phyloP scores from a whole-genome alignment of 2,329 filamentous ascomycete species.

The Basipetospora sp. region DNA sequence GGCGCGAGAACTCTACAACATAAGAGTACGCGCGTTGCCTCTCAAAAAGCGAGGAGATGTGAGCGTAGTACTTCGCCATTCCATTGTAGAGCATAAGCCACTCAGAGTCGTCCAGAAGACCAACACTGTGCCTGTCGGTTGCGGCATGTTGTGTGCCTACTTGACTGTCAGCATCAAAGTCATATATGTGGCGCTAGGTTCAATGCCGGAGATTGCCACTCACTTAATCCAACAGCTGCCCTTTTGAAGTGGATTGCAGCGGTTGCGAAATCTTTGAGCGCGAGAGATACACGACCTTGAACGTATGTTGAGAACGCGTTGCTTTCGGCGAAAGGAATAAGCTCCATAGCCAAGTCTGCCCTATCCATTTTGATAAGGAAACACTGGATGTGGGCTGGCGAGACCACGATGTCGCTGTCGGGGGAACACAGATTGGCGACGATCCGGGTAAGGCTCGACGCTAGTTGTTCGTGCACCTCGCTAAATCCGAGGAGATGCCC shows the following conservation, averaged over 20 bases:
- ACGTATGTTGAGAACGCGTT: constrained; percentile 62
- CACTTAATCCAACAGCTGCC: constrained; percentile 70
- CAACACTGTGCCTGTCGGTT: constrained; percentile 40
- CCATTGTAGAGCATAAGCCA: constrained; percentile 56
- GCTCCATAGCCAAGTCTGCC: constrained; percentile 43
- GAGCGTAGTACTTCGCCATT: constrained; percentile 69
- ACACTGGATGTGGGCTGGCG: constrained; percentile 46
- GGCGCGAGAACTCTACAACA: constrained; percentile 67
- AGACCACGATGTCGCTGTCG: constrained; percentile 52
- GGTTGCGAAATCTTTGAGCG: constrained; percentile 55
- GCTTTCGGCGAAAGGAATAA: constrained; percentile 39
- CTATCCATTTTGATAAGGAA: constrained; percentile 44
- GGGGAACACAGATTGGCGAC: constrained; percentile 50
- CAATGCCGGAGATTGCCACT: constrained; percentile 20
- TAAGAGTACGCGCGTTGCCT: constrained; percentile 60
- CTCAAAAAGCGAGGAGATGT: constrained; percentile 73
- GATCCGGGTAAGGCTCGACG: constrained; percentile 50
- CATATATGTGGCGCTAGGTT: neutral
- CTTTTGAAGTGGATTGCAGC: constrained; percentile 68
- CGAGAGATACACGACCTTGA: constrained; percentile 64
- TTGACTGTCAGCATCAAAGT: constrained; percentile 1
- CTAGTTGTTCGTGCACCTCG: constrained; percentile 35
- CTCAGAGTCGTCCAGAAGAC: constrained; percentile 63
- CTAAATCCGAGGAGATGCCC: constrained; percentile 49
- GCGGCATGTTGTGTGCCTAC: constrained; percentile 32